Evolutionary conservation across 2,329 filamentous ascomycete genomes (phyloP).

Genomic region (Fonsecaea erecta): DNA sequence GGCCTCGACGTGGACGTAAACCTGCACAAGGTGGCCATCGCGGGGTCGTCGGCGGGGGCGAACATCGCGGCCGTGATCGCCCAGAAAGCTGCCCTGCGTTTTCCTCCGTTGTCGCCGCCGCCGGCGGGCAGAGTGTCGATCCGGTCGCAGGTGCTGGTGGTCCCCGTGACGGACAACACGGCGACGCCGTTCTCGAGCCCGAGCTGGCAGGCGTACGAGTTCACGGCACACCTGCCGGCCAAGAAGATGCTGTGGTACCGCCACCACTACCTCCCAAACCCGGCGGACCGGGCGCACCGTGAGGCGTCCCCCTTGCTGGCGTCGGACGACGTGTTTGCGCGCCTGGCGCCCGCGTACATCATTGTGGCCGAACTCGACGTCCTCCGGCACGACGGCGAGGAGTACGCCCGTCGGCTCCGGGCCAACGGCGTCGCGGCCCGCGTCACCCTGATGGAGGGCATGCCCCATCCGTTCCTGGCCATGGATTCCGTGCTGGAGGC

Average conservation of each 20-base stretch:
- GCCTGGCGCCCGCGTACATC: conserved; percentile 57
- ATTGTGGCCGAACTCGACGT: conserved; percentile 63
- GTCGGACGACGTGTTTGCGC: conserved; percentile 52
- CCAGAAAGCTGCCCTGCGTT: conserved; percentile 54
- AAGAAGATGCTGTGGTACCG: conserved; percentile 66
- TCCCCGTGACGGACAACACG: conserved; percentile 64
- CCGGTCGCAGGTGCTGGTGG: conserved; percentile 58
- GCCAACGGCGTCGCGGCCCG: conserved; percentile 55
- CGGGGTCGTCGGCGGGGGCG: conserved; percentile 58
- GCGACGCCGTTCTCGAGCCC: conserved; percentile 51
- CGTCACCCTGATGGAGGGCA: conserved; percentile 58
- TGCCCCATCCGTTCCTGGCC: conserved; percentile 64
- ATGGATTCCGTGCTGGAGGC: conserved; percentile 62
- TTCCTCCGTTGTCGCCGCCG: no score
- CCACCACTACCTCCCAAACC: conserved; percentile 60
- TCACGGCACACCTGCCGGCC: conserved; percentile 58
- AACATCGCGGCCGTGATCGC: conserved; percentile 60
- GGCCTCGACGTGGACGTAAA: conserved; percentile 47
- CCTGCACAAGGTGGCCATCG: conserved; percentile 52
- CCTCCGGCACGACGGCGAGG: conserved; percentile 59
- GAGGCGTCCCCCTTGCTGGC: conserved; percentile 62
- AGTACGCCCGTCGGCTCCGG: conserved; percentile 56
- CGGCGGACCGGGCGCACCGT: conserved; percentile 52
- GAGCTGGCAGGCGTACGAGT: conserved; percentile 58
- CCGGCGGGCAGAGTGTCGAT: conserved; percentile 20